Base-by-base conservation (phyloP, 345 rosid genomes). In the Noccaea bulbosa region DNA sequence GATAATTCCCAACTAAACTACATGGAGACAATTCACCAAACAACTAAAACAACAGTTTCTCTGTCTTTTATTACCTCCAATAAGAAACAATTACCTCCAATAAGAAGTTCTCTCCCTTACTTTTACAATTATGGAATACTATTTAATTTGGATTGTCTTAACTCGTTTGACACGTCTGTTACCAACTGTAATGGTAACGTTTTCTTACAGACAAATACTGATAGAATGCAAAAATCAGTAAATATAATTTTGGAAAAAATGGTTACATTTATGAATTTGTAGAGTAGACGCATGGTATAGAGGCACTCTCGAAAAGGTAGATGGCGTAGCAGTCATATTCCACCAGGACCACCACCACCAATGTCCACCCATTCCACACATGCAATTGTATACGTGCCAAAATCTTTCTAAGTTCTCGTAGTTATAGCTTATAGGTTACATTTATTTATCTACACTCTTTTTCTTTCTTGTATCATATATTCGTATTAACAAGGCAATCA, bases 11-110 rank as follows among this genome's bases (percentile, higher is more conserved):
- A 69, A 76, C 79, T 69, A 63, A 70, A 32, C 14, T 75, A 76
- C 75, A 75, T 75, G 79, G 70, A 69, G 79, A 63, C 75, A 70
- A 76, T 62, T 38, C 75, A 75, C 79, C 79, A 35, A 75, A 75
- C 70, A 69, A n/a, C 46, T 67, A 67, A 67, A 74, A 66, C 72
- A 74, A 74, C 50, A 74, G 62, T 67, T 74, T 50, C n/a, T 52
- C 22, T 12, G 34, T 61, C 64, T 68, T 20, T 68, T 45, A 44
- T 35, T 51, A 74, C 55, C 30, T 60, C 63, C 56, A 43, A 43
- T 35, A 11, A 20, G 22, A 20, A 20, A 20, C 22, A 1, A 44
- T 44, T 59, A 74, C 55, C 30, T 60, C 63, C 56, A 43, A 43
- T 35, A 11, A 59, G 0, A 38, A 8, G 9, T 14, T 4, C 5